These are phyloP conservation scores for Fusarium decemcellulare DNA, from an alignment of 2,329 filamentous ascomycete genomes.

Conservation along the genomic window DNA sequence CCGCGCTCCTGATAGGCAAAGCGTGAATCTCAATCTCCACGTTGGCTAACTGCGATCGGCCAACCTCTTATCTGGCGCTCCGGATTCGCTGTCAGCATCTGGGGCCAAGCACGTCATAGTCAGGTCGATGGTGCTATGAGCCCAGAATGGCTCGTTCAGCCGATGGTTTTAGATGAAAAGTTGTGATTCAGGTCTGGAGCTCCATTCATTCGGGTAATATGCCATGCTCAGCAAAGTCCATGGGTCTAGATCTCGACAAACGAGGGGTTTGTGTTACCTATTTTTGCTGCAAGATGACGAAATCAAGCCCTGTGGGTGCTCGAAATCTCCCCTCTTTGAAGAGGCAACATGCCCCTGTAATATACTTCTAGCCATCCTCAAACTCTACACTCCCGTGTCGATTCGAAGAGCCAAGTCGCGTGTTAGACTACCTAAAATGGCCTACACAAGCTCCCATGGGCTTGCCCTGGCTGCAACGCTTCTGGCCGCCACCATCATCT, in stretches of 20 bases:
- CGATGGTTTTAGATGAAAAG: not conserved
- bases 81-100: not conserved
- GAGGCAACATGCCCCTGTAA: too few relatives aligned
- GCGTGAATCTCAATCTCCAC: too few relatives aligned
- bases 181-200: not conserved
- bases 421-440: not conserved
- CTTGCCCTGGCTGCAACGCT: not conserved
- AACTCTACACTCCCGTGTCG: too few relatives aligned
- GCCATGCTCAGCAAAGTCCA: not conserved
- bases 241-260: not conserved
- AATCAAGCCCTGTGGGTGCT: too few relatives aligned
- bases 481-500: not conserved
- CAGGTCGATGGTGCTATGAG: slow-evolving; percentile 11
- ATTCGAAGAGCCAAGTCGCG: too few relatives aligned
- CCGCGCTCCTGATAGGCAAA: not conserved
- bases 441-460: not conserved
- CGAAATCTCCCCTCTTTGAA: too few relatives aligned
- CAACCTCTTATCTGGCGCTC: too few relatives aligned
- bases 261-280: too few relatives aligned
- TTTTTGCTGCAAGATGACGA: too few relatives aligned
- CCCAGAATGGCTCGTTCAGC: not conserved
- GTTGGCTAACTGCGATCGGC: too few relatives aligned
- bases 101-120: slow-evolving; percentile 17
- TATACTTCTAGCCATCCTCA: too few relatives aligned
- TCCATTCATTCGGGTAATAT: not conserved